Evolutionary conservation across 768 basidiomycete genomes (phyloP).

Genomic region (Leccinellum albellum): DNA sequence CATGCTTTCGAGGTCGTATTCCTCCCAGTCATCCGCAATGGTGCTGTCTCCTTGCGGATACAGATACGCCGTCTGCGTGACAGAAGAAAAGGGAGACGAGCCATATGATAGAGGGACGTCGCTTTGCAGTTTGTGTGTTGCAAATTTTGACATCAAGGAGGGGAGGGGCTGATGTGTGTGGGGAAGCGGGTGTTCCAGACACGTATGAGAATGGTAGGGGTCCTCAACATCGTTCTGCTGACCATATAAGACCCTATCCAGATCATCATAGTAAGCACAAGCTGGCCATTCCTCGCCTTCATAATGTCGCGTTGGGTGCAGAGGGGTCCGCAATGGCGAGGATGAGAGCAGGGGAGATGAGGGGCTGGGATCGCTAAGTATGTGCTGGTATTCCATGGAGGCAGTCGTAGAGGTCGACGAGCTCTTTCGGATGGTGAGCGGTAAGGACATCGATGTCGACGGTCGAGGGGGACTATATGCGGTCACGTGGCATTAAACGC

Average conservation of each 20-base stretch:
- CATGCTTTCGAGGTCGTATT: slow-evolving; percentile 32
- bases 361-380: slow-evolving; percentile 1
- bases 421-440: slow-evolving; percentile 24
- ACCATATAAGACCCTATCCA: background rate
- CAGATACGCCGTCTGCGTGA: background rate
- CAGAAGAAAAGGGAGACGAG: slow-evolving; percentile 1
- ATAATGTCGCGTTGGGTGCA: slow-evolving; percentile 4
- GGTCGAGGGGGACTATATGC: slow-evolving; percentile 23
- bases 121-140: background rate
- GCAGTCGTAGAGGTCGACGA: slow-evolving; percentile 13
- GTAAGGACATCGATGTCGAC: slow-evolving; percentile 28
- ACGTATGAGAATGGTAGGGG: slow-evolving; percentile 4
- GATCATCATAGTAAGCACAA: slow-evolving; percentile 1
- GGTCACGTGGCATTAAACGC: slow-evolving; percentile 30
- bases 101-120: background rate
- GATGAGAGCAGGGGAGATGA: slow-evolving; percentile 22
- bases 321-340: slow-evolving; percentile 17
- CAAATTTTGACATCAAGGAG: slow-evolving; percentile 17
- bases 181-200: background rate
- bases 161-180: slow-evolving; percentile 12
- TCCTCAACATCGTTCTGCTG: background rate
- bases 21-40: slow-evolving; percentile 21
- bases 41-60: slow-evolving; percentile 15
- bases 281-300: slow-evolving; percentile 4
- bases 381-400: background rate